Conservation (phyloP, 73 alveolate species). For the Tetrahymena elliotti region DNA sequence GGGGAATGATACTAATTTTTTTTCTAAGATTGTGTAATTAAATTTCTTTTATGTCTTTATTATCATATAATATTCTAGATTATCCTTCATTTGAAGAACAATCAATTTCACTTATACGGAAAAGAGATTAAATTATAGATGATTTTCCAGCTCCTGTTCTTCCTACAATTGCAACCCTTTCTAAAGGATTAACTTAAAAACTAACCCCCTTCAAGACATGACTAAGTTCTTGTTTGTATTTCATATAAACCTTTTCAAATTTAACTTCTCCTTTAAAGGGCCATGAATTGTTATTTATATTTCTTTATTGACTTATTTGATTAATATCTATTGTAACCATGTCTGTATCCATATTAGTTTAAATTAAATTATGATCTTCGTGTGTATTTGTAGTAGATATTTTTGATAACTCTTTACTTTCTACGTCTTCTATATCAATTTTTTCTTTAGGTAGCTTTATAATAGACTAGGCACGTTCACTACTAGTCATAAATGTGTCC, state of each 20-base stretch:
- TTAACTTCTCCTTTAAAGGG: background rate
- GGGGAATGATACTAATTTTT: conserved; percentile 67
- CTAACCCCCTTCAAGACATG: conserved; percentile 54
- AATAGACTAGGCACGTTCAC: background rate
- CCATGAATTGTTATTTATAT: background rate
- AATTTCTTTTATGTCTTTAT: conserved; percentile 48
- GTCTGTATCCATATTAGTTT: background rate
- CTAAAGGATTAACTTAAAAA: conserved; percentile 62
- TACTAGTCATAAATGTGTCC: background rate
- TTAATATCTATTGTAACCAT: background rate
- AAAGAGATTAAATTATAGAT: conserved; percentile 66
- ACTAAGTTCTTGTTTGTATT: conserved; percentile 47
- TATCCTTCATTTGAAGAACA: conserved; percentile 12
- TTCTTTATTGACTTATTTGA: background rate
- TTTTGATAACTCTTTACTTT: background rate
- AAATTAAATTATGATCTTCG: background rate
- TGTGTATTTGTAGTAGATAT: background rate
- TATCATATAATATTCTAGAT: conserved; percentile 34
- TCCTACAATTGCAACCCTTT: conserved; percentile 87
- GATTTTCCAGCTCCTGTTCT: conserved; percentile 98
- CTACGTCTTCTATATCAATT: background rate
- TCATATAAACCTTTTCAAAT: conserved; percentile 35
- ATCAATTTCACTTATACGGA: conserved; percentile 40
- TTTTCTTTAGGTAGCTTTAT: background rate
- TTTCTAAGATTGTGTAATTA: conserved; percentile 54